Conservation (phyloP, 805 yeast genomes). For the Peterozyma xylosa region DNA sequence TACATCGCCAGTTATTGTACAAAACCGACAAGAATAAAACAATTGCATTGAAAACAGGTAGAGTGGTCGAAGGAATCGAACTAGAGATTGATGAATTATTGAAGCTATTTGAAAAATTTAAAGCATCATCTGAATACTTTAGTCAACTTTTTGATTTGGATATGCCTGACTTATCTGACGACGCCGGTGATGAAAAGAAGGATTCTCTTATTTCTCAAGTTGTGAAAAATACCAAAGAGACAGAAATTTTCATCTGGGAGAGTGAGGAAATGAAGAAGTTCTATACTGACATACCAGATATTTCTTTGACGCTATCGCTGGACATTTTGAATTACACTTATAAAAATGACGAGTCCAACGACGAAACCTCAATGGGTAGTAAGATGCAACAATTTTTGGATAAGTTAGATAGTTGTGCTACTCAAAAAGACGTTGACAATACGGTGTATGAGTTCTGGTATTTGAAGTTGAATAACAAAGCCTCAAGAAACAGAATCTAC, state of each 20-base stretch:
- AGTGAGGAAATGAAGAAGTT: constrained; percentile 58
- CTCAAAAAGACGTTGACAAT: constrained; percentile 43
- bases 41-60: constrained; percentile 64
- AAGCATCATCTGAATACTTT: constrained; percentile 31
- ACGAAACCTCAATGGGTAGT: constrained; percentile 22
- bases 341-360: constrained; percentile 8
- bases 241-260: constrained; percentile 42
- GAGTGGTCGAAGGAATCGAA: constrained; percentile 29
- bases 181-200: constrained; percentile 17
- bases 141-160: constrained; percentile 31
- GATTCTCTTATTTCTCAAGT: constrained; percentile 21
- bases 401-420: constrained; percentile 32
- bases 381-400: constrained; percentile 34
- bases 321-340: constrained; percentile 11
- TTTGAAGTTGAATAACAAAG: constrained; percentile 56
- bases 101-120: constrained; percentile 37
- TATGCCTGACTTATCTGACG: constrained; percentile 26
- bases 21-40: constrained; percentile 35
- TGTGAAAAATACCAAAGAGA: constrained; percentile 10
- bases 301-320: constrained; percentile 26
- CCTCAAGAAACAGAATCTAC: constrained; percentile 55
- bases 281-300: constrained; percentile 46
- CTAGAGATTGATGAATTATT: constrained; percentile 9
- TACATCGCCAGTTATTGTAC: constrained; percentile 27
- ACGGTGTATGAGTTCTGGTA: constrained; percentile 41